Base-by-base conservation (phyloP, 176 grass and related monocot species). In the Lolium rigidum region DNA sequence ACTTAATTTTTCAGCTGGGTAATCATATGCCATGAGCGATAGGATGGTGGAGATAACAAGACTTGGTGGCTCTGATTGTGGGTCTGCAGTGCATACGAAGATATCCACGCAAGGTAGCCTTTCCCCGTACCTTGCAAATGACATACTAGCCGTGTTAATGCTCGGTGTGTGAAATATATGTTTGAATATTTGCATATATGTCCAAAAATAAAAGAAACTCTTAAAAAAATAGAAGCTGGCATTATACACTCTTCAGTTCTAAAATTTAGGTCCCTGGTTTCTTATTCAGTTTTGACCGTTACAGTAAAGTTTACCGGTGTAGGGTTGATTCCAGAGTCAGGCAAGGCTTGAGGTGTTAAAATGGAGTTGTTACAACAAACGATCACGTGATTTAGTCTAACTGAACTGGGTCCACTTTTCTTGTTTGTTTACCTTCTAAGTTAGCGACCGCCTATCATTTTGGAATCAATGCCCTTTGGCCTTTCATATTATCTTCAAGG, bases 41-140 rank as follows among this genome's bases (percentile, higher is more conserved):
- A 97, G 85, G 38, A 95, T 18, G 0, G 95, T 95, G 14, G 90
- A 86, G 22, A 91, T 44, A 38, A 95, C 95, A 41, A 97, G 79
- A 39, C 70, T 97, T 5, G 95, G 95, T 15, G 95, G 92, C 70
- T 97, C 92, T 0, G 80, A 70, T 0, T 25, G 69, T 2, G 93
- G 90, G 56, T 97, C 90, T 0, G 92, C 92, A 37, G 92, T 97
- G 85, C 95, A 97, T 1, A 94, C 87, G 2, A 97, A 97, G 71
- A 95, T 84, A 49, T 94, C 92, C 62, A 97, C 90, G 2, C 69
- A 44, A 2, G 95, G 95, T 58, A 94, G 76, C 31, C 62, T 83
- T 16, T 70, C 79, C 66, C 82, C 88, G 1, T 91, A 70, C 35
- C 92, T 97, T 64, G 5, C 76, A 49, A 78, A 79, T 86, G 76